Evolutionary conservation across 371 early-diverging fungal genomes (phyloP).

Genomic region (Lichtheimia ornata): DNA sequence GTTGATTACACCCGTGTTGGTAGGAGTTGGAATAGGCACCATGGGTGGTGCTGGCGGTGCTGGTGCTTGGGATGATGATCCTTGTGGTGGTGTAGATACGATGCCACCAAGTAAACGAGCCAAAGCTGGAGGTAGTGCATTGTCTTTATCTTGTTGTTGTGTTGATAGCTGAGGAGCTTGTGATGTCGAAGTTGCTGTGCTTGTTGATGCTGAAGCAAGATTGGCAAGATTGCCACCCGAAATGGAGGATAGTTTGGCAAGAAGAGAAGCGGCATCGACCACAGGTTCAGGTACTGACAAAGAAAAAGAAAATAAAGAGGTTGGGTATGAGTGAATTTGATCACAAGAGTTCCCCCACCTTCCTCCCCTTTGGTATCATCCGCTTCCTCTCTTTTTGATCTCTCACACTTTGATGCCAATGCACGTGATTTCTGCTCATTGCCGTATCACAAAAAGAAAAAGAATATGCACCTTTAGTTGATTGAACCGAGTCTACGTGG

Average conservation of each 20-base stretch:
- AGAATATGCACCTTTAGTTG: conserved; percentile 21
- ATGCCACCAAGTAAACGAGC: conserved; percentile 36
- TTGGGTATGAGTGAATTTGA: neutral
- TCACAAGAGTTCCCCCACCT: neutral
- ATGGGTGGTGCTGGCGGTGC: conserved; percentile 4
- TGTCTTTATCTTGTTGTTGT: conserved; percentile 4
- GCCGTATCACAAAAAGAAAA: conserved; percentile 7
- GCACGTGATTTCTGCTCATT: too few relatives aligned
- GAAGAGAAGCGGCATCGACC: conserved; percentile 31
- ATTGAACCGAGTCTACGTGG: conserved; percentile 15
- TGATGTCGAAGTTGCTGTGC: conserved; percentile 5
- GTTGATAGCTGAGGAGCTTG: conserved; percentile 2
- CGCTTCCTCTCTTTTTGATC: neutral
- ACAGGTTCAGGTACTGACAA: conserved; percentile 14
- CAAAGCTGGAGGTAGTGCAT: conserved; percentile 37
- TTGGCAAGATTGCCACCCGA: conserved; percentile 28
- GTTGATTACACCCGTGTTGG: too few relatives aligned
- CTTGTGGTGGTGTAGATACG: conserved; percentile 15
- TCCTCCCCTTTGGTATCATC: neutral
- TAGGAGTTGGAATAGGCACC: conserved; percentile 3
- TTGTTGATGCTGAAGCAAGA: conserved; percentile 19
- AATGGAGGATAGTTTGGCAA: conserved; percentile 33
- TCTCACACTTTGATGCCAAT: neutral
- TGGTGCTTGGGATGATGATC: neutral
- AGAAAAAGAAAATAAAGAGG: conserved; percentile 1